Conservation (phyloP, 2,329 filamentous ascomycete species). For the Lecanicillium sp. region DNA sequence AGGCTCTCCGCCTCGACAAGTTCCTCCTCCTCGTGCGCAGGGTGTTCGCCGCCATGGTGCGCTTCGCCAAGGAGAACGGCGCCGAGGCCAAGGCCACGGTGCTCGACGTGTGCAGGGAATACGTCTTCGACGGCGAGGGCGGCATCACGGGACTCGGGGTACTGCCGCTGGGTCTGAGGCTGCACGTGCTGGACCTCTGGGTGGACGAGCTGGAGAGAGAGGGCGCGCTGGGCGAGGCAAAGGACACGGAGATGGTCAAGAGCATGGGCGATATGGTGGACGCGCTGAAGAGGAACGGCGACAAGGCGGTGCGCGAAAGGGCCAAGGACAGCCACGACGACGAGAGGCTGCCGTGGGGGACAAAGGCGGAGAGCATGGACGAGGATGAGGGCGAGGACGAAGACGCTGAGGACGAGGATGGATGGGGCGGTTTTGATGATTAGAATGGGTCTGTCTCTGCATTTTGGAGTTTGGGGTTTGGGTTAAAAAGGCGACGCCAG, state of each 20-base stretch:
- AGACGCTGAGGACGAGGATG: conserved; percentile 41
- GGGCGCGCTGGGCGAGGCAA: conserved; percentile 42
- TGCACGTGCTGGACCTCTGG: conserved; percentile 88
- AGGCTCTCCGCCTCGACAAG: conserved; percentile 82
- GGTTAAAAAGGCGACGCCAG: no score
- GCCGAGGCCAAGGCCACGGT: conserved; percentile 24
- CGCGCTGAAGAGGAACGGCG: conserved; percentile 51
- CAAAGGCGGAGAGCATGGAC: conserved; percentile 28
- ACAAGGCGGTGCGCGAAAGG: conserved; percentile 66
- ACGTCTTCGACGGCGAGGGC: conserved; percentile 30
- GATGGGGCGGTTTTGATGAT: conserved; percentile 66
- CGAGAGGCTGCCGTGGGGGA: conserved; percentile 63
- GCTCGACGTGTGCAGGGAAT: conserved; percentile 22
- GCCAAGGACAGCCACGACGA: conserved; percentile 68
- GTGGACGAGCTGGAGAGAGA: conserved; percentile 80
- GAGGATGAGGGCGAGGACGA: conserved; percentile 29
- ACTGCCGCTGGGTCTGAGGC: conserved; percentile 75
- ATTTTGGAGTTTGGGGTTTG: conserved; percentile 12
- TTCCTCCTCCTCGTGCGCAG: conserved; percentile 79
- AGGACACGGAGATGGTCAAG: conserved; percentile 44
- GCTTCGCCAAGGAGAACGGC: conserved; percentile 29
- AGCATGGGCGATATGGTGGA: conserved; percentile 50
- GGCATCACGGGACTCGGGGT: conserved; percentile 36
- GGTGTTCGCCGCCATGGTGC: conserved; percentile 67
- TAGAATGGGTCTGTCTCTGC: conserved; percentile 27